phyloP scores from a whole-genome alignment of 2,329 filamentous ascomycete species.

The Alternaria sp. region DNA sequence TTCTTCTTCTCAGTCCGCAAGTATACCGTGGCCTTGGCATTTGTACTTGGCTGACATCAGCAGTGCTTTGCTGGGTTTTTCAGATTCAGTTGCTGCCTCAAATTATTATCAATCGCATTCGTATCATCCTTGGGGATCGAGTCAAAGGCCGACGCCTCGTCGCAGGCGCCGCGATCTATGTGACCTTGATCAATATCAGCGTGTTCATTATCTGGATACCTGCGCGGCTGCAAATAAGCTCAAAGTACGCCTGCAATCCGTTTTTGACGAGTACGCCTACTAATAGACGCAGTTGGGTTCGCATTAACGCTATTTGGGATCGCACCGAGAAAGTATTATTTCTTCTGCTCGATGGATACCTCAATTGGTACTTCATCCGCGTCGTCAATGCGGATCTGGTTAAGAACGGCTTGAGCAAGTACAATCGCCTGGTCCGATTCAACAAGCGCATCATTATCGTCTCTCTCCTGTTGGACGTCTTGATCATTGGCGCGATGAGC shows the following conservation, averaged over 20 bases:
- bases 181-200: slow-evolving; percentile 38
- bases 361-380: slow-evolving; percentile 38
- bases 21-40: not conserved
- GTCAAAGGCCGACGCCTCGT: slow-evolving; percentile 21
- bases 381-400: slow-evolving; percentile 33
- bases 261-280: not conserved
- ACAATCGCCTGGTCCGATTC: slow-evolving; percentile 33
- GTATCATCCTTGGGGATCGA: slow-evolving; percentile 28
- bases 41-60: slow-evolving; percentile 4
- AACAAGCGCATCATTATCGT: slow-evolving; percentile 34
- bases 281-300: slow-evolving; percentile 19
- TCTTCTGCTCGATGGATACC: slow-evolving; percentile 26
- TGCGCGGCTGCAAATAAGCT: slow-evolving; percentile 31
- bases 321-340: slow-evolving; percentile 36
- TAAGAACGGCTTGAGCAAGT: slow-evolving; percentile 34
- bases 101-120: slow-evolving; percentile 39
- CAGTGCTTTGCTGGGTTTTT: slow-evolving; percentile 33
- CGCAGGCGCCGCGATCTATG: slow-evolving; percentile 17
- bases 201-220: slow-evolving; percentile 41
- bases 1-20: slow-evolving; percentile 39
- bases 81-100: slow-evolving; percentile 40
- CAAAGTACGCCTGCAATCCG: slow-evolving; percentile 8
- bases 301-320: slow-evolving; percentile 35
- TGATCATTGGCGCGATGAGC: slow-evolving; percentile 53
- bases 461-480: slow-evolving; percentile 36